Percentiles rank a stretch among this genome's conserved stretches.
These are phyloP conservation scores for Trichophaea hybrida DNA, from an alignment of 2,329 filamentous ascomycete species.

Conservation along the genomic window DNA sequence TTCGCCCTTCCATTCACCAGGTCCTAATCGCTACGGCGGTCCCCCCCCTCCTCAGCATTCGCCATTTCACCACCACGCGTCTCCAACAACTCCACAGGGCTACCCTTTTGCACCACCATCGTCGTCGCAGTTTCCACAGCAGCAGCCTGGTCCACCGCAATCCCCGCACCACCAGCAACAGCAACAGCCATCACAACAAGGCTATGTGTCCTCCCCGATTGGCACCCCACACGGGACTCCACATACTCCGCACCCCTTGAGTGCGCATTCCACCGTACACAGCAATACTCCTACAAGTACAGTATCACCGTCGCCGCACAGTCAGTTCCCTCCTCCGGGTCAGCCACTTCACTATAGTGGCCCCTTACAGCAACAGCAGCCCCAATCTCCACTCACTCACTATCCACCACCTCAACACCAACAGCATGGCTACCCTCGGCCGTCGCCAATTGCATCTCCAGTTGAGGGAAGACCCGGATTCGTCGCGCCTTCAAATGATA, in stretches of 20 bases:
- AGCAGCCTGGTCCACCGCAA: slow-evolving; percentile 12
- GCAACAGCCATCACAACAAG: slow-evolving; percentile 11
- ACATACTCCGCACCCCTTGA: slow-evolving; percentile 18
- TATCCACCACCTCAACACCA: slow-evolving; percentile 13
- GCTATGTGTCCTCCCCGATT: slow-evolving; percentile 14
- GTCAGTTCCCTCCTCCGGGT: slow-evolving; percentile 9
- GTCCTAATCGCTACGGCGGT: slow-evolving; percentile 7
- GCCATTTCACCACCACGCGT: slow-evolving; percentile 9
- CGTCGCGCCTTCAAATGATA: slow-evolving; percentile 9
- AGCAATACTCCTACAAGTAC: slow-evolving; percentile 16
- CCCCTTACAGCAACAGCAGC: slow-evolving; percentile 12
- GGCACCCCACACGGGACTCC: slow-evolving; percentile 9
- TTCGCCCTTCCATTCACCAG: slow-evolving; percentile 1
- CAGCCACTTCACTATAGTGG: slow-evolving; percentile 1
- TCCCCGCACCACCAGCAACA: slow-evolving; percentile 11
- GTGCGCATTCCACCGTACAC: slow-evolving; percentile 14
- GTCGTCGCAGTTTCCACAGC: slow-evolving; percentile 12
- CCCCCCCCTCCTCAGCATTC: slow-evolving; percentile 10
- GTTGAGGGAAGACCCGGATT: slow-evolving; percentile 18
- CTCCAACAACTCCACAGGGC: slow-evolving; percentile 9
- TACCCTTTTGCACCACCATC: slow-evolving; percentile 20
- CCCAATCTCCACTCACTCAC: slow-evolving; percentile 19
- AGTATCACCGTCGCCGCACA: slow-evolving; percentile 15
- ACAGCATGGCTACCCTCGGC: slow-evolving; percentile 12
- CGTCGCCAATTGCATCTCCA: slow-evolving; percentile 21